phyloP scores from a whole-genome alignment of 805 yeast species.

The Barnettozyma wickerhamii region DNA sequence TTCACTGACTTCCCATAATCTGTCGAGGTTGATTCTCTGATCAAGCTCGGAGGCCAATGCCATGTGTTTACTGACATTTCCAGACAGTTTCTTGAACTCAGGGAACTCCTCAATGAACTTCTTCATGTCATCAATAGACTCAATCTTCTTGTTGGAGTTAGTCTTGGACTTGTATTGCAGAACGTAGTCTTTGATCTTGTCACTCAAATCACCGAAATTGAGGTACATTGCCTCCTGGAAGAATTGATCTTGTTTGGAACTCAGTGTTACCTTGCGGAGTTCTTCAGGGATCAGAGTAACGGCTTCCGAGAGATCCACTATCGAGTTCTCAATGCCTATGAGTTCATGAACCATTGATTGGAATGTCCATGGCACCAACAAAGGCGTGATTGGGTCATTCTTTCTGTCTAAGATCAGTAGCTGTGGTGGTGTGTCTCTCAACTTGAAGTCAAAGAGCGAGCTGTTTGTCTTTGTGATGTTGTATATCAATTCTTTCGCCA shows the following conservation, averaged over 20 bases:
- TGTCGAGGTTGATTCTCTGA: conserved; percentile 54
- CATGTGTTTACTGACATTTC: conserved; percentile 90
- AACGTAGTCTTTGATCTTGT: conserved; percentile 78
- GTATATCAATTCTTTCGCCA: conserved; percentile 63
- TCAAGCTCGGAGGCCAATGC: conserved; percentile 85
- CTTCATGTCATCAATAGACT: conserved; percentile 85
- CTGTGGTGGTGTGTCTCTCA: conserved; percentile 64
- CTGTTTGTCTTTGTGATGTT: conserved; percentile 53
- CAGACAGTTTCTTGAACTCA: conserved; percentile 82
- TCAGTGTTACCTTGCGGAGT: conserved; percentile 58
- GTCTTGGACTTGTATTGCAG: conserved; percentile 77
- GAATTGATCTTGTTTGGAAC: conserved; percentile 69
- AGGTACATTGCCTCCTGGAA: conserved; percentile 77
- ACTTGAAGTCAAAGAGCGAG: conserved; percentile 61
- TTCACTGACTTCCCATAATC: conserved; percentile 84
- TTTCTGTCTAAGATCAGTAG: conserved; percentile 76
- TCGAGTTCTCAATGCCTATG: conserved; percentile 75
- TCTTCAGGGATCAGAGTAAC: conserved; percentile 56
- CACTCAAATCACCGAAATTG: conserved; percentile 94
- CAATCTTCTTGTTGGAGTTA: conserved; percentile 64
- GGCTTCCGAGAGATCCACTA: conserved; percentile 55
- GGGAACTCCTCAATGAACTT: conserved; percentile 90
- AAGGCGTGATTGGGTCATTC: conserved; percentile 90
- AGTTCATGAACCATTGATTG: conserved; percentile 97
- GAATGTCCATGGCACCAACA: conserved; percentile 94